These are phyloP conservation scores for Musa troglodytarum DNA, from an alignment of 176 grass and related monocot genomes.

Conservation along the genomic window DNA sequence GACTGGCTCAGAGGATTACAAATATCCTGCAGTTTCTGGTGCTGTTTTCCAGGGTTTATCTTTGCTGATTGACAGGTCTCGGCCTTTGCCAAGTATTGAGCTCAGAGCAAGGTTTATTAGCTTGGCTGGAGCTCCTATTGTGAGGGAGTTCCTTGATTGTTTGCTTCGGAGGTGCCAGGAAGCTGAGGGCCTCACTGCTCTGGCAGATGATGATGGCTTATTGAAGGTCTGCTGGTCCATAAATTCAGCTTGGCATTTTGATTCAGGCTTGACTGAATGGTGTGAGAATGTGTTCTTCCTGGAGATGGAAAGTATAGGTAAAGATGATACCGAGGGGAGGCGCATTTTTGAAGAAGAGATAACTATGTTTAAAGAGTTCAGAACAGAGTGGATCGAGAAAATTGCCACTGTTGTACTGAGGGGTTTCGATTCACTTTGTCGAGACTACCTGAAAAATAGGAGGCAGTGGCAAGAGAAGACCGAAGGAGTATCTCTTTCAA, in stretches of 20 bases:
- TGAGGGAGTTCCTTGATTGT: slow-evolving; percentile 55
- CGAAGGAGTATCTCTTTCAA: slow-evolving; percentile 49
- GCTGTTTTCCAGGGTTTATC: slow-evolving; percentile 45
- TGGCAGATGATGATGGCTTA: slow-evolving; percentile 75
- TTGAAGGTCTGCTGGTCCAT: slow-evolving; percentile 65
- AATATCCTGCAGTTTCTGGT: slow-evolving; percentile 45
- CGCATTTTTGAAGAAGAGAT: slow-evolving; percentile 71
- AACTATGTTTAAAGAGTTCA: slow-evolving; percentile 46
- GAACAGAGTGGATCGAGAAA: slow-evolving; percentile 71
- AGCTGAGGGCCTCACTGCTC: slow-evolving; percentile 84
- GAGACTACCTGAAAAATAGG: slow-evolving; percentile 81
- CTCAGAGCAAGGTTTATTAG: slow-evolving; percentile 72
- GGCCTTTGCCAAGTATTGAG: slow-evolving; percentile 53
- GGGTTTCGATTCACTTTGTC: slow-evolving; percentile 54
- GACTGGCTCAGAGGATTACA: slow-evolving; percentile 61
- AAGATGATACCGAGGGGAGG: slow-evolving; percentile 9
- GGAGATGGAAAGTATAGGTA: slow-evolving; percentile 62
- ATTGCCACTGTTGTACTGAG: slow-evolving; percentile 73
- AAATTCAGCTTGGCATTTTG: slow-evolving; percentile 53
- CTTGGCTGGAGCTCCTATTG: slow-evolving; percentile 46
- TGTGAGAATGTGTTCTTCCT: slow-evolving; percentile 87
- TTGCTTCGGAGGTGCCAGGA: slow-evolving; percentile 84
- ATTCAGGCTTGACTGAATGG: slow-evolving; percentile 68
- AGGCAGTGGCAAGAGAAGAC: slow-evolving; percentile 70
- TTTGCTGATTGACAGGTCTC: slow-evolving; percentile 66